Base-by-base conservation (phyloP, 257 asterid genomes). In the Nyctanthes arbortristis region DNA sequence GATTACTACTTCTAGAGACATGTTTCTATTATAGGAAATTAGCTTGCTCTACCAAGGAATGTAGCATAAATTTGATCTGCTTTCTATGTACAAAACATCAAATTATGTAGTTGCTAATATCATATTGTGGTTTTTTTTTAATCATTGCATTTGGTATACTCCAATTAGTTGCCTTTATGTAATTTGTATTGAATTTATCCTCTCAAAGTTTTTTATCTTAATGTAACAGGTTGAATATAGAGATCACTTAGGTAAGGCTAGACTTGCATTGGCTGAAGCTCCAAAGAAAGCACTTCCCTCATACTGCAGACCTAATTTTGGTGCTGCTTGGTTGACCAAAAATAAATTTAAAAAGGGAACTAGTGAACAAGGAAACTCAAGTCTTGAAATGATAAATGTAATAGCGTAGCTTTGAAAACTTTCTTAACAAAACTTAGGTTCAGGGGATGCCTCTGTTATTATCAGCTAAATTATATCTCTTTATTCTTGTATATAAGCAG, bases 271-370 rank as follows among this genome's bases (percentile, higher is more conserved):
- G 18, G 90, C 99, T 36, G 99, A 94, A 82, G 96, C 97, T 78
- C 99, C 99, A 28, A 80, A 82, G 72, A 96, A 91, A 83, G 97
- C 97, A 73, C 97, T 94, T 68, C 97, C 99, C 20, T 68, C 82
- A 71, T 70, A 82, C 66, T 94, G 99, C 75, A 85, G 97, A 76
- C 97, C 97, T 33, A 91, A 73, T 80, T 94, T 94, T 35, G 89
- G 92, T 78, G 83, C 87, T 79, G 99, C 97, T 66, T 94, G 96
- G 97, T 75, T 84, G 82, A 81, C 97, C 65, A 94, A 91, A 81
- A 89, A 89, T 79, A 91, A 78, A 77, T 89, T 89, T 55, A 79
- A 84, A 52, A 9, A 8, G 28, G 58, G 8, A 3, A 25, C 59
- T 52, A 52, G 5, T 52, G 11, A 52, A 9, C 30, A 52, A 9